A percentile compares a stretch with the other conserved stretches of the same genome.
Conservation (phyloP, 371 early-diverging fungal genomes). For the Smittium mucronatum region DNA sequence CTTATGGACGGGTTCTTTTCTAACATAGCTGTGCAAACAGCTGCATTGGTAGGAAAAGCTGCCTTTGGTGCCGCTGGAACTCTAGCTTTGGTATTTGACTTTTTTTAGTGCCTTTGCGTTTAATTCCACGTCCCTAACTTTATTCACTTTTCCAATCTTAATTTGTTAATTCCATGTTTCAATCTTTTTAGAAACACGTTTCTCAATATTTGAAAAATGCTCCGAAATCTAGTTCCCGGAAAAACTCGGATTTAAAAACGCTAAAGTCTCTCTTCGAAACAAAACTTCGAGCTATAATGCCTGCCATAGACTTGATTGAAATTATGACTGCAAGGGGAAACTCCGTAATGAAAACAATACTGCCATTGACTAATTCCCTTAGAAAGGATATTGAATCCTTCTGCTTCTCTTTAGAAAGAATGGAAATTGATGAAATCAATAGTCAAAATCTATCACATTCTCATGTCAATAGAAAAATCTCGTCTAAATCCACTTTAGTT, state of each 20-base stretch:
- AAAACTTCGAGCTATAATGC: conserved; percentile 38
- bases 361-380: conserved; percentile 45
- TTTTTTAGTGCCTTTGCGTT: not conserved
- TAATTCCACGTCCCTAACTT: not conserved
- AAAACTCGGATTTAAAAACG: conserved; percentile 18
- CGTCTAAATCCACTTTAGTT: not conserved
- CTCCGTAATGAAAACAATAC: conserved; percentile 41
- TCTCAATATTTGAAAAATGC: conserved; percentile 36
- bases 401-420: conserved; percentile 19
- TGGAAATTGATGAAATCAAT: conserved; percentile 6
- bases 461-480: not conserved
- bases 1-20: conserved; percentile 49
- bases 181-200: conserved; percentile 36
- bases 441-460: too few relatives aligned
- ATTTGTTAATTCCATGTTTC: too few relatives aligned
- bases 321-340: conserved; percentile 51
- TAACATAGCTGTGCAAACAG: conserved; percentile 52
- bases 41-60: conserved; percentile 55
- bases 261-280: conserved; percentile 23
- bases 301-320: conserved; percentile 57
- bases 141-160: too few relatives aligned
- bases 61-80: conserved; percentile 56
- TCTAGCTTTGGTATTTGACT: conserved; percentile 36
- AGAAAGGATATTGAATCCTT: conserved; percentile 43
- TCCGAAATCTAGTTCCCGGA: conserved; percentile 15